Evolutionary conservation across 805 yeast genomes (phyloP), one percentile per base, ranked within the genome.

Genomic region (Candida michaelii): DNA sequence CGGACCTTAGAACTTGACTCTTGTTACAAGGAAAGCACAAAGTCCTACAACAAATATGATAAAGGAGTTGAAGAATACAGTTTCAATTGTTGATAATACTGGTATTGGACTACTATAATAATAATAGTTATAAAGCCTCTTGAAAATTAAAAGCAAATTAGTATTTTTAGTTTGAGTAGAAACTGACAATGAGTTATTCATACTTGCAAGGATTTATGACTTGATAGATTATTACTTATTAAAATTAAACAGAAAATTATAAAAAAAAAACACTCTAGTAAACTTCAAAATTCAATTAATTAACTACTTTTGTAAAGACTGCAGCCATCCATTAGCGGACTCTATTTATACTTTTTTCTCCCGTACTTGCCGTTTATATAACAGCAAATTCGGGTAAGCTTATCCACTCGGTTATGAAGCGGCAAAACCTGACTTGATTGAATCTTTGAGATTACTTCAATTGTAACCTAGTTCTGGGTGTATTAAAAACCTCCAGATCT

Each of bases 51-150:
- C 16, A 17, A 53, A 25, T 11, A 58, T 14, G 24, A 45, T 47
- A 19, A 58, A 27, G 11, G 42, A 11, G 39, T 56, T 61, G 43
- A 59, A 56, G 11, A 51, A 31, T 3, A 50, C 33, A 0, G 58
- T 41, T 40, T 62, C 69, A 8, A 52, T 50, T n/a, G 44, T 41
- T 3, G 62, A 44, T 44, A 64, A 46, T 14, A 64, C 60, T 2
- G 64, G 63, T 11, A 62, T 42, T 1, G 67, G 66, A 6, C 59
- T 48, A 36, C 47, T 54, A 45, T 60, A 59, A 46, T 49, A 51
- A 50, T 60, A 64, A 14, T 27, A 42, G 13, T 42, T 23, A 35
- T 43, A 43, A 5, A 29, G 8, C 19, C 25, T 43, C 25, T 27
- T 43, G 13, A 39, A 11, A 17, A 27, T 12, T 4, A 30, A 17